Evolutionary conservation across 768 basidiomycete genomes (phyloP), one percentile per base, ranked within the genome.

Genomic region (Leccinum rimulosum): DNA sequence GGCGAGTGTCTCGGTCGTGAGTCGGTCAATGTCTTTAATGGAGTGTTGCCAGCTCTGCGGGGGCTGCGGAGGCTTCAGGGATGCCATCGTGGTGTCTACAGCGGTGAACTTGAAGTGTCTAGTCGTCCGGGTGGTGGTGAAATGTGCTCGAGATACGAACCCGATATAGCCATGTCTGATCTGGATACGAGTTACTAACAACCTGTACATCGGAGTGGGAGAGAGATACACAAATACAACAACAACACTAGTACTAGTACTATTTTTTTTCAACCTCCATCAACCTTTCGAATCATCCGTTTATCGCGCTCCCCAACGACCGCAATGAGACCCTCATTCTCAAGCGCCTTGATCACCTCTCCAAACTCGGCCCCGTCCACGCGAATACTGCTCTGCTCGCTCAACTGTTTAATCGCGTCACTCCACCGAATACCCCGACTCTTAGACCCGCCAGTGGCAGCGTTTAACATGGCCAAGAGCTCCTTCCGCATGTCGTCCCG

Each of bases 401-500:
- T 86, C 52, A 99, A 78, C 55, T 79, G 76, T 75, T 83, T 89
- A 50, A 93, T 76, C n/a, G 86, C 88, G 22, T 97, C 94, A 4
- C 78, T 74, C 93, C 93, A 97, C 64, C 86, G 84, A 59, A 94
- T 73, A 15, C 93, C 86, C 35, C 80, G 74, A 52, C 72, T 76
- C 58, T 84, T 81, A 27, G 76, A 76, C 2, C 77, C 80, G 10
- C 80, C 80, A 14, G 43, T 45, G 4, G 70, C 75, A 9, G 67
- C 59, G 40, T 88, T 86, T 59, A 94, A 72, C 64, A 93, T 75
- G 27, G 71, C 76, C 65, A 93, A 67, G 12, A 98, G 75, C 68
- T 93, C 97, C 67, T 82, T 85, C 65, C 89, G 85, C 82, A 98
- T 87, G 73, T 97, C 95, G n/a, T 90, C 92, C 49, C 87, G 82